Percentiles rank a stretch among this genome's conserved stretches.
phyloP scores from a whole-genome alignment of 1,284 basidiomycete species.

The Pseudozyma thailandica region DNA sequence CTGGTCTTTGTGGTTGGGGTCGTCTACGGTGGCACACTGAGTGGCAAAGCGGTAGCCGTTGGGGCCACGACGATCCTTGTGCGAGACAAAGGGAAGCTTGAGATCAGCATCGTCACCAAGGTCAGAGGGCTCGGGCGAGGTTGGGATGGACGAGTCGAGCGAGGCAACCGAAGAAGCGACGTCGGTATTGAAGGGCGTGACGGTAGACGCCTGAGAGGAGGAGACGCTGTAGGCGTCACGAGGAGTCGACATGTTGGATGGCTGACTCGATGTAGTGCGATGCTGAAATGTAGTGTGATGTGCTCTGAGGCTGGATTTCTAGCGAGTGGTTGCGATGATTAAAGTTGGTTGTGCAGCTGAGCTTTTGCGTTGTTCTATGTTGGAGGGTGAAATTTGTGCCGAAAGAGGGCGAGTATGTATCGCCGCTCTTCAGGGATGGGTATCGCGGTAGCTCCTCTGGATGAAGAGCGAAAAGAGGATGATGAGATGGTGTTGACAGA shows the following conservation, averaged over 20 bases:
- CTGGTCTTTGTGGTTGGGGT: constrained; percentile 87
- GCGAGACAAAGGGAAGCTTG: constrained; percentile 43
- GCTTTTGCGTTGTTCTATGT: too few species aligned
- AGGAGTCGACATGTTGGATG: constrained; percentile 22
- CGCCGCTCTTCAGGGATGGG: constrained; percentile 27
- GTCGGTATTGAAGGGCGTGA: constrained; percentile 38
- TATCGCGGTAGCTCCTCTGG: constrained; percentile 1
- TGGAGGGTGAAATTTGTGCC: background rate
- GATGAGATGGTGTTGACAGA: constrained; percentile 1
- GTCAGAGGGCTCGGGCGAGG: constrained; percentile 47
- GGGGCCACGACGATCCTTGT: constrained; percentile 52
- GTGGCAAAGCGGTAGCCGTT: constrained; percentile 74
- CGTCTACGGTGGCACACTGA: constrained; percentile 89
- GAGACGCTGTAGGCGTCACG: constrained; percentile 29
- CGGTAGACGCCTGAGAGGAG: constrained; percentile 45
- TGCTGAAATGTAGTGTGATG: too few species aligned
- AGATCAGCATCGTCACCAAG: constrained; percentile 34
- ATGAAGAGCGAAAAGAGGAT: background rate
- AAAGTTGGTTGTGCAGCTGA: constrained; percentile 2
- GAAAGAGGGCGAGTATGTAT: constrained; percentile 18
- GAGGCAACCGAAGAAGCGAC: constrained; percentile 48
- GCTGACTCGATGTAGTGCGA: background rate
- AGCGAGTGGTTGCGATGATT: background rate
- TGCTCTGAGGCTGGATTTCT: background rate
- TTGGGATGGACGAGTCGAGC: constrained; percentile 48